These are phyloP conservation scores for Letharia lupina DNA, from an alignment of 495 filamentous ascomycete genomes.

Conservation along the genomic window DNA sequence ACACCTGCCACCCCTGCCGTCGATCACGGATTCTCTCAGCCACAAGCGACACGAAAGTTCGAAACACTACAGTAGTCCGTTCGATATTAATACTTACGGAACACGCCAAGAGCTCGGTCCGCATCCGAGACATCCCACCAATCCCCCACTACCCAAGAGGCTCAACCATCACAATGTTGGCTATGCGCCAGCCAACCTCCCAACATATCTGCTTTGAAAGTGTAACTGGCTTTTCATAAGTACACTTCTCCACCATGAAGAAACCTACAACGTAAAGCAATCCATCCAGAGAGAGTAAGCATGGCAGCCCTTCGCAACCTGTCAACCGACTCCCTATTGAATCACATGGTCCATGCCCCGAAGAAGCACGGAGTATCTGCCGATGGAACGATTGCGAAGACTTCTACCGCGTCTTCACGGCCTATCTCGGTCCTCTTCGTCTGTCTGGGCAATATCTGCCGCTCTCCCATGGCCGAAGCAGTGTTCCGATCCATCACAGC, in stretches of 20 bases:
- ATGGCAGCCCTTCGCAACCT: background rate
- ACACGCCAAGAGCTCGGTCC: conserved; percentile 1
- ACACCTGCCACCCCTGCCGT: conserved; percentile 11
- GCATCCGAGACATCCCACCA: background rate
- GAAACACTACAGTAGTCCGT: background rate
- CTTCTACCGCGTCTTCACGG: conserved; percentile 15
- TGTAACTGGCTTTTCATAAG: background rate
- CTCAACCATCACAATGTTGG: background rate
- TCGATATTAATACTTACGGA: no score
- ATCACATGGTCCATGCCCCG: background rate
- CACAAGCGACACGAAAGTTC: conserved; percentile 11
- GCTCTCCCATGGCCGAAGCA: conserved; percentile 91
- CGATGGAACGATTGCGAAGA: conserved; percentile 8
- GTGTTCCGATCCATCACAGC: conserved; percentile 70
- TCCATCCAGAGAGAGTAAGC: background rate
- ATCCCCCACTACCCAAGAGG: background rate
- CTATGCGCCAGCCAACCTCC: background rate
- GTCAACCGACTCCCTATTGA: background rate
- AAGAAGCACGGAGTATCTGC: conserved; percentile 3
- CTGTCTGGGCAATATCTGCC: conserved; percentile 93
- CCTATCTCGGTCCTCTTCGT: conserved; percentile 82
- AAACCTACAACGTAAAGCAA: background rate
- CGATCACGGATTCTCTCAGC: conserved; percentile 12
- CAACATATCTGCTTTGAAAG: background rate
- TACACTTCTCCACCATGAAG: background rate